These are phyloP conservation scores for Suillus spraguei DNA, from an alignment of 768 basidiomycete genomes.

Conservation along the genomic window DNA sequence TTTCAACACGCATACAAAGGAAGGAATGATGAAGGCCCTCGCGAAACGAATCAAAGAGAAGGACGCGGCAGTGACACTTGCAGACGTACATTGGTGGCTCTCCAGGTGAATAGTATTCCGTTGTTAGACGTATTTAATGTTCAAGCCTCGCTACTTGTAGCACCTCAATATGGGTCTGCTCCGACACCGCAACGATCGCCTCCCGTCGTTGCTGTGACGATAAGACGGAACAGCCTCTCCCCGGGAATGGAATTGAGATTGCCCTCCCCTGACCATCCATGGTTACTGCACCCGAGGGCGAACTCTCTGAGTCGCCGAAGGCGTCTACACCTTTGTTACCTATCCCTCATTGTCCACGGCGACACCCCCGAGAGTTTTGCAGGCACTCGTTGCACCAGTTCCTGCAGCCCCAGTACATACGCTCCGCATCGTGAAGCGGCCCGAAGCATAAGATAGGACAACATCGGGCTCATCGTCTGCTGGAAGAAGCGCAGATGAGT, in stretches of 20 bases:
- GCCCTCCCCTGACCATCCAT: not conserved
- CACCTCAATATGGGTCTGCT: not conserved
- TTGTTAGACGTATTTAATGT: not conserved
- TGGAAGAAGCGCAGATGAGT: slow-evolving; percentile 9
- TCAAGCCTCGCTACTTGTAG: not conserved
- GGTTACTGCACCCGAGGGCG: not conserved
- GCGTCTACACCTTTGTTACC: not conserved
- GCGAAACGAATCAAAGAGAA: slow-evolving; percentile 17
- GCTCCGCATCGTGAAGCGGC: slow-evolving; percentile 31
- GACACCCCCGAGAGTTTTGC: slow-evolving; percentile 9
- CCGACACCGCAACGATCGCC: not conserved
- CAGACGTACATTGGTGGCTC: not conserved
- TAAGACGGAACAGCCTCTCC: slow-evolving; percentile 2
- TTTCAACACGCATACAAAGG: slow-evolving; percentile 27
- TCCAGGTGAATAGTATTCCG: not conserved
- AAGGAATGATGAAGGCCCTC: slow-evolving; percentile 24
- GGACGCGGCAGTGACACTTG: not conserved
- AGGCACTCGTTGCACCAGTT: slow-evolving; percentile 15
- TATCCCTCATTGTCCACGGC: not conserved
- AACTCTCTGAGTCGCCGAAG: not conserved
- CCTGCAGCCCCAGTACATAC: slow-evolving; percentile 27
- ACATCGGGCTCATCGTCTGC: slow-evolving; percentile 16
- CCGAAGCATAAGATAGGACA: slow-evolving; percentile 23
- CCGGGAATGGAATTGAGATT: slow-evolving; percentile 3
- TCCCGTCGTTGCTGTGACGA: not conserved